Base-by-base conservation (phyloP, 345 rosid genomes). In the Lumnitzera littorea region DNA sequence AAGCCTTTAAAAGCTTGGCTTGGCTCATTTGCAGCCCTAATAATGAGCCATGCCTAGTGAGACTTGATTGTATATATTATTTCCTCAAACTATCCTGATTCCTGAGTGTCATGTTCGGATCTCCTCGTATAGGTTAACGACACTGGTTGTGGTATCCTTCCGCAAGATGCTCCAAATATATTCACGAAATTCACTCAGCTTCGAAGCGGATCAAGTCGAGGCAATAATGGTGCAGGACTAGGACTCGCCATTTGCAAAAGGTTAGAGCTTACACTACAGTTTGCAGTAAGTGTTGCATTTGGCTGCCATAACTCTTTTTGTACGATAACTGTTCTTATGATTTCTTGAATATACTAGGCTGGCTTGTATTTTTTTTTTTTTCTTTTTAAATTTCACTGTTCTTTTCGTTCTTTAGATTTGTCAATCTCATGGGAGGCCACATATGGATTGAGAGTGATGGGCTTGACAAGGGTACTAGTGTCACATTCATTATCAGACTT, bases 401-500 rank as follows among this genome's bases (percentile, higher is more conserved):
- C 48, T 50, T 15, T 48, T 23, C 43, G 50, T 50, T 15, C 17
- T 60, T 66, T 76, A 92, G 97, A 75, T 92, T 87, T 74, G 86
- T 85, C n/a, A 80, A 75, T 75, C 79, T 89, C 70, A 92, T 92
- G 99, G 91, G 88, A 62, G 97, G 99, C 43, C 81, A 88, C 73
- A 84, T 89, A 60, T 85, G 96, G 88, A 76, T 94, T 12, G 96
- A 87, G 71, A 94, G 99, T 3, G 90, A 92, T 53, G 99, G 99
- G 48, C 59, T 71, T 25, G 79, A 72, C 52, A 89, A 89, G 77
- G 99, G 99, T 27, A 70, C 87, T 67, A 64, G 62, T 2, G 84
- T 82, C 7, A 78, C 88, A 7, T 84, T 92, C 72, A 67, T 87
- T 11, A 69, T 92, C 56, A 84, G 75, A 72, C 91, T 92, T 0